Evolutionary conservation across 2,329 filamentous ascomycete genomes (phyloP).

Genomic region (Calonectria crousiana): DNA sequence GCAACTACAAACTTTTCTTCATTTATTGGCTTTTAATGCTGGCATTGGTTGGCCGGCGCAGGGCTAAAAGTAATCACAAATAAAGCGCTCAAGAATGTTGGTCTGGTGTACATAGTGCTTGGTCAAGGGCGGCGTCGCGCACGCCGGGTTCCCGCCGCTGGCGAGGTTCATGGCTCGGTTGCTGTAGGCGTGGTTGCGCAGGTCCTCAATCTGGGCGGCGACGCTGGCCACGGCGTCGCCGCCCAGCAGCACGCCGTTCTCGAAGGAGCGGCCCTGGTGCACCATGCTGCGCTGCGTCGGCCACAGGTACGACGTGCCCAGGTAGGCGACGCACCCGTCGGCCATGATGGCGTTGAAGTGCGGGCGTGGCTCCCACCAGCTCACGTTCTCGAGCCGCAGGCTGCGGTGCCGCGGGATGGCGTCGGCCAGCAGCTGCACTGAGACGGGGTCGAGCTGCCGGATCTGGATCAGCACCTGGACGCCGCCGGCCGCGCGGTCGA

Average conservation of each 20-base stretch:
- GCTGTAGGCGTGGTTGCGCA: background rate
- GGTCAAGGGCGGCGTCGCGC: background rate
- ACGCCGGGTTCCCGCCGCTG: background rate
- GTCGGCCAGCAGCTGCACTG: background rate
- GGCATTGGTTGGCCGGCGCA: background rate
- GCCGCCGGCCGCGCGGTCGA: background rate
- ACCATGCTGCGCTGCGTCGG: background rate
- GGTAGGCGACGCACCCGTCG: background rate
- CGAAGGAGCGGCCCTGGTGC: constrained; percentile 1
- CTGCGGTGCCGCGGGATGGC: background rate
- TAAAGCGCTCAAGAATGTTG: background rate
- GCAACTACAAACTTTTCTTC: background rate
- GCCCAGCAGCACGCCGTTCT: background rate
- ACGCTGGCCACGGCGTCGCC: background rate
- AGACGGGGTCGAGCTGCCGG: background rate
- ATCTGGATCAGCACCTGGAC: background rate
- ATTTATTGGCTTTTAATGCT: background rate
- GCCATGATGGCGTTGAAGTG: constrained; percentile 2
- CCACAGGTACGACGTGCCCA: constrained; percentile 8
- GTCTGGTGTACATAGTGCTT: background rate
- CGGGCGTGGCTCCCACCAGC: constrained; percentile 8
- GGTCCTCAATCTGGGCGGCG: background rate
- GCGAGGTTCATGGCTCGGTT: background rate
- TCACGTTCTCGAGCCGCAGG: background rate
- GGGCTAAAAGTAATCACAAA: background rate